Evolutionary conservation across 108 stramenopile genomes (phyloP), one percentile per base, ranked within the genome.

Genomic region (Cyclotella kingstonii): DNA sequence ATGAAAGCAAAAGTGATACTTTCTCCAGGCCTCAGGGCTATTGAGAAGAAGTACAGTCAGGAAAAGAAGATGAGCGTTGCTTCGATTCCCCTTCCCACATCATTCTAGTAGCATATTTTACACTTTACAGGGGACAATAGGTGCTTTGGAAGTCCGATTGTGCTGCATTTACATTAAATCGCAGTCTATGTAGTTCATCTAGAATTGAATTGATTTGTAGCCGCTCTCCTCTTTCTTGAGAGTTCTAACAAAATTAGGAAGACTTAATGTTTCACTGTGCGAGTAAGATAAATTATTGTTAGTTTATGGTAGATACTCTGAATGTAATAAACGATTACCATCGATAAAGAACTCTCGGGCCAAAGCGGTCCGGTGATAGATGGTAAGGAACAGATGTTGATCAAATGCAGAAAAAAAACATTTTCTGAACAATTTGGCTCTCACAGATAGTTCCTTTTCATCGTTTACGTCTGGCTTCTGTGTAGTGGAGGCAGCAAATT

Each of bases 11-110:
- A 35, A 33, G 23, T 36, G 15, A 45, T 41, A 15, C 53, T 54
- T 30, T 34, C 56, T 74, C 69, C 47, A 43, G 22, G 26, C 36
- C 61, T 59, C n/a, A 75, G 25, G 43, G 70, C 86, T 1, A 79
- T 84, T 26, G 64, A 74, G 69, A 77, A 66, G 60, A 91, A 88
- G 78, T 91, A 85, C 66, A 54, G 60, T 36, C 38, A 39, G 15
- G 53, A 33, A 9, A 60, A 39, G 33, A 74, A 53, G 66, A 47
- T 71, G n/a, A 72, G 31, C 29, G 87, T 85, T 54, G 70, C 84
- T 18, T 25, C 27, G 9, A 77, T 68, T 17, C 8, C 60, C 22
- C 58, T 69, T 26, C 59, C 68, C 11, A 9, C 18, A 23, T 2
- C 47, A 31, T 68, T 68, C 28, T 56, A 44, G 28, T 5, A 12